Base-by-base conservation (phyloP, 1,284 basidiomycete species). In the Trichosporon sp. region DNA sequence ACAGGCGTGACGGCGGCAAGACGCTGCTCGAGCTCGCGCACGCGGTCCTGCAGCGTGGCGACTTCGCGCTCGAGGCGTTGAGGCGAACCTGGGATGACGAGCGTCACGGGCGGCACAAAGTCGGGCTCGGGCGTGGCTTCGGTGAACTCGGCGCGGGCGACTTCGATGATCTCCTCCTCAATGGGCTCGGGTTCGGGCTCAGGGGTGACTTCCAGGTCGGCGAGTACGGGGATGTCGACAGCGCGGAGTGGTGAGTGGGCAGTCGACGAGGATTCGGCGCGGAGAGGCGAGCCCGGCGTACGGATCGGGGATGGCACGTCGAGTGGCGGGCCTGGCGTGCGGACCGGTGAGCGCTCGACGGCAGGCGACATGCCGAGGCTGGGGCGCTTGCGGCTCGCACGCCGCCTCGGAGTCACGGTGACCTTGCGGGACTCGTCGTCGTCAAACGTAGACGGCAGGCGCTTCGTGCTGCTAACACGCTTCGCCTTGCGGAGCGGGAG, bases 1-100 rank as follows among this genome's bases (percentile, higher is more conserved):
- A 40, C 38, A 4, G 54, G 19, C 14, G 56, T 63, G 14, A 74
- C 70, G 8, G 38, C 65, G 0, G 71, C 69, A 2, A 74, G 66
- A 11, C 73, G 59, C 38, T 48, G 67, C 66, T 74, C 73, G 10
- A 74, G 68, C 69, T 74, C 73, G 61, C 71, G 69, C 61, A 74
- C 72, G 2, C 73, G 56, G n/a, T 68, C 65, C 38, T 66, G 69
- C 21, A 73, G 66, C 32, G 51, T 51, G 0, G 72, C 54, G 10
- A 73, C 68, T 19, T 73, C 70, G 38, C 65, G 65, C 21, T 64
- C 61, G 26, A 73, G 64, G 6, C 68, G 68, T 4, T 63, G 46
- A 31, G 43, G 46, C 7, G 31, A 5, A 19, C 40, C 10, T 1
- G 48, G 48, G 2, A 54, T 48, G 16, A 56, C 7, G 31, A 48